Evolutionary conservation across 257 asterid genomes (phyloP).

Genomic region (Ballota nigra): DNA sequence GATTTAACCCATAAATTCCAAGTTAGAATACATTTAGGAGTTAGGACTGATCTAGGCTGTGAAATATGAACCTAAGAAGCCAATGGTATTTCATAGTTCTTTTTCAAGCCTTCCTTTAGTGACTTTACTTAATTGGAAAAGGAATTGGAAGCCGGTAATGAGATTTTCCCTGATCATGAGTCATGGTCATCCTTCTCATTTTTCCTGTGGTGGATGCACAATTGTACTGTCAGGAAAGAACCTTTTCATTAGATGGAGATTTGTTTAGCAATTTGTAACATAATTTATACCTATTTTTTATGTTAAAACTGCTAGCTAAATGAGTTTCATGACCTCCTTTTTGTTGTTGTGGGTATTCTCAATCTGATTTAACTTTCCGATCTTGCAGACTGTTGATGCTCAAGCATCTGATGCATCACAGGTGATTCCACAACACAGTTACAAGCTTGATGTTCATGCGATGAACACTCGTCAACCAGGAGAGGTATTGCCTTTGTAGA

Average conservation of each 20-base stretch:
- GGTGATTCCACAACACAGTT: slow-evolving; percentile 91
- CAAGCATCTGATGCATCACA: slow-evolving; percentile 78
- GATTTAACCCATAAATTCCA: not conserved
- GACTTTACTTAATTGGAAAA: not conserved
- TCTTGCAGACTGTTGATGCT: slow-evolving; percentile 61
- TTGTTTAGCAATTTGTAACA: not conserved
- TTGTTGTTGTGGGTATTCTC: not conserved
- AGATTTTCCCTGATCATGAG: not conserved
- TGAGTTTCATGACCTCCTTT: not conserved
- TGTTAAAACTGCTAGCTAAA: not conserved
- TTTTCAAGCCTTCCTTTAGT: not conserved
- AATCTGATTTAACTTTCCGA: slow-evolving; percentile 26
- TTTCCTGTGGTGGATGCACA: not conserved
- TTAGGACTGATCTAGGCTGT: not conserved
- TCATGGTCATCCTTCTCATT: not conserved
- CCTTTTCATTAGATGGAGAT: not conserved
- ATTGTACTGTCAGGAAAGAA: not conserved
- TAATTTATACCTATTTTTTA: not conserved
- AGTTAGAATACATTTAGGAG: not conserved
- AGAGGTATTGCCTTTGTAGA: slow-evolving; percentile 56
- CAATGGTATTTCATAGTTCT: not conserved
- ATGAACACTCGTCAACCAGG: slow-evolving; percentile 92
- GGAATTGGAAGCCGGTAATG: not conserved
- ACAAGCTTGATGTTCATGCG: slow-evolving; percentile 91
- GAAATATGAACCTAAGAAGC: not conserved